Percentiles rank a stretch among this genome's conserved stretches.
These are phyloP conservation scores for Allomyces arbusculus DNA, from an alignment of 192 early-diverging fungal genomes.

Conservation along the genomic window DNA sequence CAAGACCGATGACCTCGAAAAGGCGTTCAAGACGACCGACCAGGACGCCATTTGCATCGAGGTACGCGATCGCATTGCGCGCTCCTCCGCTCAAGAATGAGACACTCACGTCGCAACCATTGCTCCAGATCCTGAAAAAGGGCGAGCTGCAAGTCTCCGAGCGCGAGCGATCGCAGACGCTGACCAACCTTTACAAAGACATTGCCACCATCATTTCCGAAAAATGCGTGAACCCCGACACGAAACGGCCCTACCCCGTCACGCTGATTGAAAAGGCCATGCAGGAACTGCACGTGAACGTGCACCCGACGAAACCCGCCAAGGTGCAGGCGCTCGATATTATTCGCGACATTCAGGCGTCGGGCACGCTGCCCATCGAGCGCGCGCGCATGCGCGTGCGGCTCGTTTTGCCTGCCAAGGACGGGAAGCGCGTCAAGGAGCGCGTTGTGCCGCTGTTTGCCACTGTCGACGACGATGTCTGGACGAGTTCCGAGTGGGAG, in stretches of 20 bases:
- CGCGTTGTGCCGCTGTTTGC: slow-evolving; percentile 36
- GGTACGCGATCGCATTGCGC: slow-evolving; percentile 8
- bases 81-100: not conserved
- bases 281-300: slow-evolving; percentile 74
- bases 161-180: slow-evolving; percentile 74
- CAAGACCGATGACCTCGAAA: slow-evolving; percentile 62
- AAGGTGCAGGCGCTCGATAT: slow-evolving; percentile 83
- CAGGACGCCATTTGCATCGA: slow-evolving; percentile 47
- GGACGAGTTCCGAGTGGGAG: slow-evolving; percentile 6
- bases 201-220: slow-evolving; percentile 92
- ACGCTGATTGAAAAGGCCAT: slow-evolving; percentile 98
- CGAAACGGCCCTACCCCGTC: slow-evolving; percentile 84
- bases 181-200: slow-evolving; percentile 64
- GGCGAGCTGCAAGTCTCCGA: slow-evolving; percentile 94
- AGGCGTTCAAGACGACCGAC: slow-evolving; percentile 77
- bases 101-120: not conserved
- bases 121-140: slow-evolving; percentile 72
- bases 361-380: slow-evolving; percentile 70
- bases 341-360: slow-evolving; percentile 78
- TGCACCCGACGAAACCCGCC: slow-evolving; percentile 67
- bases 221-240: slow-evolving; percentile 86
- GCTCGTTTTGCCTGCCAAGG: slow-evolving; percentile 59
- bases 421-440: slow-evolving; percentile 72
- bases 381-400: slow-evolving; percentile 84
- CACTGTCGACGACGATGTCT: slow-evolving; percentile 38